A percentile compares a stretch with the other conserved stretches of the same genome.
These are phyloP conservation scores for Chlamydomonas sp. DNA, from an alignment of 139 green algal genomes.

Conservation along the genomic window DNA sequence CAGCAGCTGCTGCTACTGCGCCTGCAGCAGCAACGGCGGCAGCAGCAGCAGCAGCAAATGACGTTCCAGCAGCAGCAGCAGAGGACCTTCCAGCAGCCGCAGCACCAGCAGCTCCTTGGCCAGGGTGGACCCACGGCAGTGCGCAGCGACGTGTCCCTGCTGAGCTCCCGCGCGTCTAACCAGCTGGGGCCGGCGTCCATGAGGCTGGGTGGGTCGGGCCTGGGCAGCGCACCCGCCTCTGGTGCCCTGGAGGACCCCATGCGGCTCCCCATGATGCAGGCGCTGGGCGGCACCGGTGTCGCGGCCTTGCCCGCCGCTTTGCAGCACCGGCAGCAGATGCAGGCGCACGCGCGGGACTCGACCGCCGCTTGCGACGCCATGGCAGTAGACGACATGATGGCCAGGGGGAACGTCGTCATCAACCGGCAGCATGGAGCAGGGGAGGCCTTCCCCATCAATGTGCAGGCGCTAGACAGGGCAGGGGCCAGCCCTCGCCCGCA, in stretches of 20 bases:
- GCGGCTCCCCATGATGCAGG: background rate
- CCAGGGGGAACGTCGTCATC: too few relatives aligned
- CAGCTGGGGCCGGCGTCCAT: background rate
- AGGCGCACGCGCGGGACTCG: background rate
- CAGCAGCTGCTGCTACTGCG: too few relatives aligned
- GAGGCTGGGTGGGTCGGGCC: background rate
- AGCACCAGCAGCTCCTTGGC: too few relatives aligned
- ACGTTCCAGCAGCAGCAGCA: too few relatives aligned
- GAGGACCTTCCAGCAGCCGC: too few relatives aligned
- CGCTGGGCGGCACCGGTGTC: background rate
- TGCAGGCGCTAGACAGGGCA: background rate
- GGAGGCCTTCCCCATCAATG: background rate
- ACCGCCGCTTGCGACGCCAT: background rate
- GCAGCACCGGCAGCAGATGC: background rate
- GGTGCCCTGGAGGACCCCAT: background rate
- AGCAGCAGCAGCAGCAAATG: too few relatives aligned
- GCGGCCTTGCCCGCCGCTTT: background rate
- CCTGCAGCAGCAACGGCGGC: too few relatives aligned
- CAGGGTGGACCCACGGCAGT: too few relatives aligned
- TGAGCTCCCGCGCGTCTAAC: background rate
- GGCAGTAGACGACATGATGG: background rate
- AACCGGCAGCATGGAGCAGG: too few relatives aligned
- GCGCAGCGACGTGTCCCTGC: background rate
- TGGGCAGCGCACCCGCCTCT: background rate
- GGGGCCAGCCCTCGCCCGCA: background rate